These are phyloP conservation scores for Verticillium klebahnii DNA, from an alignment of 2,329 filamentous ascomycete species.

Conservation along the genomic window DNA sequence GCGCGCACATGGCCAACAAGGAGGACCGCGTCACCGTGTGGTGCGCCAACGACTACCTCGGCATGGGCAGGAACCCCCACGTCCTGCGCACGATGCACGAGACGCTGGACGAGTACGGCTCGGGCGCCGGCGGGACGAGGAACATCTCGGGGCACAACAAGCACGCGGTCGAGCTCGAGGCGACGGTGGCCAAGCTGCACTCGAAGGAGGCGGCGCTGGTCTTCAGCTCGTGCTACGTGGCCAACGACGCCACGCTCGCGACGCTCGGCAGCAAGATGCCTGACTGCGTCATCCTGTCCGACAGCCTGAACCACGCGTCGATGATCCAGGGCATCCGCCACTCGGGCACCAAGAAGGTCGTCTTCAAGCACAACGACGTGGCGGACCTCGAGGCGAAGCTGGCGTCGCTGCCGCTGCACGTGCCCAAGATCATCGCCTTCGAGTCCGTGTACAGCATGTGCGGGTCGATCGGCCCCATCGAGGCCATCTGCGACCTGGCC, in stretches of 20 bases:
- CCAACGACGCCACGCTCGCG: conserved; percentile 93
- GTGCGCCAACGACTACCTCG: conserved; percentile 99
- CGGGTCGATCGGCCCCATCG: conserved; percentile 92
- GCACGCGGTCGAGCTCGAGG: conserved; percentile 83
- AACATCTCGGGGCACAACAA: conserved; percentile 98
- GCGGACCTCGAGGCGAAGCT: conserved; percentile 88
- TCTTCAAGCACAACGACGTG: conserved; percentile 99
- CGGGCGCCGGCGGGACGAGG: conserved; percentile 89
- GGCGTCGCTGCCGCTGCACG: conserved; percentile 75
- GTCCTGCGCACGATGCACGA: conserved; percentile 92
- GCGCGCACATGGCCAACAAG: conserved; percentile 80
- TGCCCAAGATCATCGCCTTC: conserved; percentile 97
- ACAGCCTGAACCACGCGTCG: conserved; percentile 94
- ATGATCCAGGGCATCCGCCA: conserved; percentile 99
- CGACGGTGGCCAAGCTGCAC: conserved; percentile 79
- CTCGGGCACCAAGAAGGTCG: conserved; percentile 93
- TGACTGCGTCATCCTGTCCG: conserved; percentile 94
- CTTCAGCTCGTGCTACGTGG: conserved; percentile 97
- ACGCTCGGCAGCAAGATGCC: conserved; percentile 96
- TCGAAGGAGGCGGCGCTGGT: conserved; percentile 89
- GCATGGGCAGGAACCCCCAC: conserved; percentile 88
- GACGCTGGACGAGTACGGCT: conserved; percentile 89
- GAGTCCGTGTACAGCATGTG: conserved; percentile 99
- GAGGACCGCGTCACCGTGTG: conserved; percentile 92
- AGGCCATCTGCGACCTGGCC: conserved; percentile 90